Evolutionary conservation across 2,329 filamentous ascomycete genomes (phyloP).

Genomic region (Capronia americana): DNA sequence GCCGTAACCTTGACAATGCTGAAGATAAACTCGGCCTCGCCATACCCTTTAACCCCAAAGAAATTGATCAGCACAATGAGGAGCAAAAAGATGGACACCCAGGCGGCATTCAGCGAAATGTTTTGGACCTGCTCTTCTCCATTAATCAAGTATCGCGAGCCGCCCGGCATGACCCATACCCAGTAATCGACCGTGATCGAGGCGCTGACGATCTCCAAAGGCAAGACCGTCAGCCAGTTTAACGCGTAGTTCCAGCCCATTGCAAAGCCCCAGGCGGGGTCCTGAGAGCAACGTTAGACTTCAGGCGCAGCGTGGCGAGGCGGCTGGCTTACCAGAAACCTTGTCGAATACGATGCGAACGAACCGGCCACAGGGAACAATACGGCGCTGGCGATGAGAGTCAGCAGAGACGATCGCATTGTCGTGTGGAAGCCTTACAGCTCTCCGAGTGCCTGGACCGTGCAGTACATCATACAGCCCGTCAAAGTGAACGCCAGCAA

Average conservation of each 20-base stretch:
- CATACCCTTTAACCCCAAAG: conserved; percentile 82
- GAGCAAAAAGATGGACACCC: conserved; percentile 75
- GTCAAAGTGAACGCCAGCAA: conserved; percentile 80
- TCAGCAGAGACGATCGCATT: conserved; percentile 10
- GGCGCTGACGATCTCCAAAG: conserved; percentile 81
- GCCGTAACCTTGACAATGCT: conserved; percentile 80
- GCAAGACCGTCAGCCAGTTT: conserved; percentile 81
- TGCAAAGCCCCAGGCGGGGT: conserved; percentile 67
- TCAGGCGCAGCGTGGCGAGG: neutral
- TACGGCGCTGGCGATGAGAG: conserved; percentile 61
- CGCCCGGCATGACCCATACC: conserved; percentile 44
- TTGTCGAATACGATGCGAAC: conserved; percentile 88
- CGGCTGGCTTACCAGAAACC: conserved; percentile 65
- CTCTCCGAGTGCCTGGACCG: conserved; percentile 88
- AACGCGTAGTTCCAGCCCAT: conserved; percentile 70
- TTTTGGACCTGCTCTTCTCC: conserved; percentile 34
- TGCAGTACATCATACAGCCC: conserved; percentile 88
- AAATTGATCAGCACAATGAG: conserved; percentile 78
- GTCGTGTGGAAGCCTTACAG: conserved; percentile 51
- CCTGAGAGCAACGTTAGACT: conserved; percentile 44
- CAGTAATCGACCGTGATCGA: conserved; percentile 81
- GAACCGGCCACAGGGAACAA: conserved; percentile 89
- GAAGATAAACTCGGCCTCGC: conserved; percentile 83
- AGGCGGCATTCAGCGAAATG: conserved; percentile 46
- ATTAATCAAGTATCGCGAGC: conserved; percentile 20